Percentiles rank a stretch among this genome's conserved stretches.
Evolutionary conservation across 225 moss, liverwort and hornwort genomes (phyloP).

Genomic region (Pleurozium schreberi): DNA sequence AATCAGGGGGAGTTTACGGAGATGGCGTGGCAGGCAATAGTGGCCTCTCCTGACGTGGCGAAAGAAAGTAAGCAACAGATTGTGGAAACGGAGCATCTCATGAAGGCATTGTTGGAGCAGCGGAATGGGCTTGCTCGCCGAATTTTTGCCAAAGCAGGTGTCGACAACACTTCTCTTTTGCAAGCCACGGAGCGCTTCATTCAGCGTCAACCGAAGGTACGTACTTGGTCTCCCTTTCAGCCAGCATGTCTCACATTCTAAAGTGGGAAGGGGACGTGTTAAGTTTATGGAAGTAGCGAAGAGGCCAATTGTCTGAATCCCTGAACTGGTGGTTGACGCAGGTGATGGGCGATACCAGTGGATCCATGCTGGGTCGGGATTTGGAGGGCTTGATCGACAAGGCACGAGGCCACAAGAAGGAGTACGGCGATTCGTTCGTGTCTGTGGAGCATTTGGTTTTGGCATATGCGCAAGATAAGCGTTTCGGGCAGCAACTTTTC

Average conservation of each 20-base stretch:
- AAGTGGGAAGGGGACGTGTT: neutral
- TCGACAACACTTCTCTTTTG: slow-evolving; percentile 91
- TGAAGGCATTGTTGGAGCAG: slow-evolving; percentile 97
- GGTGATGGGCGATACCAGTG: slow-evolving; percentile 84
- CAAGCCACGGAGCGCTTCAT: slow-evolving; percentile 82
- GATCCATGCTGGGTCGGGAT: slow-evolving; percentile 91
- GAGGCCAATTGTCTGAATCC: neutral
- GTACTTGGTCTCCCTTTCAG: neutral
- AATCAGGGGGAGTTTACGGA: slow-evolving; percentile 89
- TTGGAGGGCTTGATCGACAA: slow-evolving; percentile 76
- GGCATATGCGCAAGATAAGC: slow-evolving; percentile 68
- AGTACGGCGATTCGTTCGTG: slow-evolving; percentile 72
- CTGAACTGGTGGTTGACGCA: neutral
- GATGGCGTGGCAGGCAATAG: slow-evolving; percentile 95
- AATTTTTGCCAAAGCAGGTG: slow-evolving; percentile 85
- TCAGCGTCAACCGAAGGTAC: slow-evolving; percentile 85
- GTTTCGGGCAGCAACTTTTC: slow-evolving; percentile 85
- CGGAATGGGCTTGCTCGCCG: slow-evolving; percentile 87
- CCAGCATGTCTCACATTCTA: neutral
- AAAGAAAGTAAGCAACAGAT: slow-evolving; percentile 97
- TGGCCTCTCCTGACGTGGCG: slow-evolving; percentile 84
- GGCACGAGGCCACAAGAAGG: slow-evolving; percentile 69
- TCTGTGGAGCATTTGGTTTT: slow-evolving; percentile 91
- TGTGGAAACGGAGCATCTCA: slow-evolving; percentile 90
- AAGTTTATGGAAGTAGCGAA: neutral